These are phyloP conservation scores for Polytrichum formosum DNA, from an alignment of 225 moss, liverwort and hornwort genomes.

Conservation along the genomic window DNA sequence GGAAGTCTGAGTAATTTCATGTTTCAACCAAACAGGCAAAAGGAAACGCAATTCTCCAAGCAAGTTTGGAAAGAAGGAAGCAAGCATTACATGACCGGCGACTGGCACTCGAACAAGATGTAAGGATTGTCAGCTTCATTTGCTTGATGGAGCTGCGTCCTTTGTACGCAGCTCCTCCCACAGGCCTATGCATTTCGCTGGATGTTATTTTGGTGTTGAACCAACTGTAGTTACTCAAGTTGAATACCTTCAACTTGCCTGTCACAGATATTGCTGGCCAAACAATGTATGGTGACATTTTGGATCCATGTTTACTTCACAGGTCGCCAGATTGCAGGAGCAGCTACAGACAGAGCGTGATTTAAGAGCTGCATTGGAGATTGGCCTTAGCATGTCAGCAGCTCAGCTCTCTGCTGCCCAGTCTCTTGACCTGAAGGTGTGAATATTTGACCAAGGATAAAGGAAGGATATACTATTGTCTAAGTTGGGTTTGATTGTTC, in stretches of 20 bases:
- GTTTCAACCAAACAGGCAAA: slow-evolving; percentile 54
- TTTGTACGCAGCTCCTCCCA: background rate
- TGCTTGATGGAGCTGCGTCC: background rate
- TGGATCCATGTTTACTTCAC: slow-evolving; percentile 5
- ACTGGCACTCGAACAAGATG: slow-evolving; percentile 90
- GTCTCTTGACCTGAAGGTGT: slow-evolving; percentile 79
- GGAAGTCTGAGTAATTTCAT: too few relatives aligned
- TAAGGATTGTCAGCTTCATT: slow-evolving; percentile 13
- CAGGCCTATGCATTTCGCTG: background rate
- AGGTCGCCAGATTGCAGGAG: slow-evolving; percentile 90
- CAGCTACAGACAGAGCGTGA: slow-evolving; percentile 92
- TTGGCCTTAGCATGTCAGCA: slow-evolving; percentile 86
- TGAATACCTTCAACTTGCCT: too few relatives aligned
- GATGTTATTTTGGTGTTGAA: too few relatives aligned
- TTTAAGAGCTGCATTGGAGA: slow-evolving; percentile 81
- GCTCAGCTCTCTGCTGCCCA: slow-evolving; percentile 77
- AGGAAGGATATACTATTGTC: too few relatives aligned
- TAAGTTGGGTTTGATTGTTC: too few relatives aligned
- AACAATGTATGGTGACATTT: too few relatives aligned
- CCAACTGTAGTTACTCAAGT: too few relatives aligned
- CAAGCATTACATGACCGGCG: slow-evolving; percentile 89
- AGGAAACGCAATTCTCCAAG: slow-evolving; percentile 86
- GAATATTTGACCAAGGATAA: background rate
- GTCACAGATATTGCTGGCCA: too few relatives aligned
- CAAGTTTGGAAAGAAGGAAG: slow-evolving; percentile 91